Conservation (phyloP, 192 early-diverging fungal species). For the Geranomyces michiganensis region DNA sequence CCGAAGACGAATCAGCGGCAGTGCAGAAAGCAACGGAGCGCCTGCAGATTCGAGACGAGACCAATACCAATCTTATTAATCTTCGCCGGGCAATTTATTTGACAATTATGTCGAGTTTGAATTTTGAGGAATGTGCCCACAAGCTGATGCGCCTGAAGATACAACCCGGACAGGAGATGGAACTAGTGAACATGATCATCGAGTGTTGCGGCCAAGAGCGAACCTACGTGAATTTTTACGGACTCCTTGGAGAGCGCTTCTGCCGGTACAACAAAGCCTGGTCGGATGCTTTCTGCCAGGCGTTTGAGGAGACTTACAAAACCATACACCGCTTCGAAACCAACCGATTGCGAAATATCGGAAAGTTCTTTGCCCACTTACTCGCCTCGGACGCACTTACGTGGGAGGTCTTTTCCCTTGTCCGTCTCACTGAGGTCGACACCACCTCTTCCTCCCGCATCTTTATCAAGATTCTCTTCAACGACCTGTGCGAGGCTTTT, state of each 20-base stretch:
- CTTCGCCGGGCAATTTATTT: constrained; percentile 93
- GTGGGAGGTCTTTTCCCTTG: constrained; percentile 78
- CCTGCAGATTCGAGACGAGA: constrained; percentile 79
- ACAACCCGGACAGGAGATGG: constrained; percentile 83
- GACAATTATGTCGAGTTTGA: constrained; percentile 92
- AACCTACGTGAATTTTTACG: constrained; percentile 92
- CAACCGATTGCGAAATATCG: constrained; percentile 89
- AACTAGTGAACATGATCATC: constrained; percentile 94
- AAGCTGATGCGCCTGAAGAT: constrained; percentile 89
- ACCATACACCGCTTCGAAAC: constrained; percentile 93
- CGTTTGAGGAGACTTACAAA: constrained; percentile 83
- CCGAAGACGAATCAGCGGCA: constrained; percentile 57
- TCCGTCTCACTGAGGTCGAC: constrained; percentile 90
- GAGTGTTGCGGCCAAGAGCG: constrained; percentile 96
- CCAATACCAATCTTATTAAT: constrained; percentile 85
- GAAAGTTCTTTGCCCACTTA: constrained; percentile 88
- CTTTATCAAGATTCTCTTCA: constrained; percentile 93
- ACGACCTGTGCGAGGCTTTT: constrained; percentile 81
- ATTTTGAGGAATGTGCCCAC: constrained; percentile 95
- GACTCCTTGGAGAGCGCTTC: constrained; percentile 90
- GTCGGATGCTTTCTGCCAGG: constrained; percentile 75
- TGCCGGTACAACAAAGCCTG: constrained; percentile 81
- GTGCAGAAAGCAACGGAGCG: constrained; percentile 48
- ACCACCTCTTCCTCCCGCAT: constrained; percentile 96
- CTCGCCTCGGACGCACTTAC: constrained; percentile 80